phyloP scores from a whole-genome alignment of 257 asterid species.

The Apocynum venetum region DNA sequence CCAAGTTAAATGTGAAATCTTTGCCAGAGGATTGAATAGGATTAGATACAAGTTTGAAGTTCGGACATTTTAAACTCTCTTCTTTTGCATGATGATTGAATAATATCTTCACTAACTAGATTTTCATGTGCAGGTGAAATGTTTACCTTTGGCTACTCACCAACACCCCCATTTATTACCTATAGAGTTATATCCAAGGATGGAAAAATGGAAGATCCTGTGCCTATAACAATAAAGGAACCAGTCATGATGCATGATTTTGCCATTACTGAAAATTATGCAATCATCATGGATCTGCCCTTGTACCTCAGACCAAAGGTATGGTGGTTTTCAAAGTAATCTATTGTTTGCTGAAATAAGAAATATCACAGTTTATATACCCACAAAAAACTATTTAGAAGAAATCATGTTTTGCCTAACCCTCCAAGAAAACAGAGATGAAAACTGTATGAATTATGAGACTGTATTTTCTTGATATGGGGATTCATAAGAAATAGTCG shows the following conservation, averaged over 20 bases:
- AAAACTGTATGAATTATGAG: background rate
- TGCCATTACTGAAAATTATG: conserved; percentile 97
- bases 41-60: background rate
- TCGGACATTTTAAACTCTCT: background rate
- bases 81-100: conserved; percentile 3
- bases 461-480: background rate
- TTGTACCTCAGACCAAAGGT: conserved; percentile 83
- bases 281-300: conserved; percentile 92
- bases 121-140: conserved; percentile 69
- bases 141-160: conserved; percentile 94
- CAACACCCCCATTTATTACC: conserved; percentile 66
- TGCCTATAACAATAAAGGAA: conserved; percentile 76
- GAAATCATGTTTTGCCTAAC: background rate
- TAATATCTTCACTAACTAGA: conserved; percentile 19
- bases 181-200: conserved; percentile 91
- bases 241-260: conserved; percentile 98
- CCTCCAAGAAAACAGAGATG: background rate
- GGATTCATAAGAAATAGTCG: background rate
- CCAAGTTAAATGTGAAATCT: background rate
- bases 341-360: background rate
- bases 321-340: conserved; percentile 9
- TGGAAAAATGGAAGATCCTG: conserved; percentile 89
- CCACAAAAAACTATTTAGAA: background rate
- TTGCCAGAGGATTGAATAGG: background rate
- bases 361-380: background rate